phyloP scores from a whole-genome alignment of 1,284 basidiomycete genomes.

The Leccinum pachyderme region DNA sequence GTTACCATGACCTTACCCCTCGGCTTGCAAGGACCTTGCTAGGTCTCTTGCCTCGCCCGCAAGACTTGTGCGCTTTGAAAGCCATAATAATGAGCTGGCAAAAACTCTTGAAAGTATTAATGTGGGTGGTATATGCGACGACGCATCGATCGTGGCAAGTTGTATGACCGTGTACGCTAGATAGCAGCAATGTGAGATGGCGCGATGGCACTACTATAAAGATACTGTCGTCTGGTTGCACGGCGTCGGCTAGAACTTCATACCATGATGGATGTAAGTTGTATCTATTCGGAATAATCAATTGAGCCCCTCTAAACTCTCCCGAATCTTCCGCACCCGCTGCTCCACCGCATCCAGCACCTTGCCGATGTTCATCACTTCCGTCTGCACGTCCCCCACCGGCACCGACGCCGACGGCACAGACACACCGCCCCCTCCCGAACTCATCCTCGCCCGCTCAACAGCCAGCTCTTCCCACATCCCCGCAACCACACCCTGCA shows the following conservation, averaged over 20 bases:
- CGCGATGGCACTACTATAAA: background rate
- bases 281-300: slow-evolving; percentile 8
- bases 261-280: slow-evolving; percentile 39
- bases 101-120: no score
- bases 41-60: no score
- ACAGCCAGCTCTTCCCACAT: slow-evolving; percentile 68
- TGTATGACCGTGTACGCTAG: slow-evolving; percentile 49
- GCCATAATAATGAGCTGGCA: no score
- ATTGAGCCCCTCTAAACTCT: slow-evolving; percentile 26
- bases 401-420: slow-evolving; percentile 20
- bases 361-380: slow-evolving; percentile 49
- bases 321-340: slow-evolving; percentile 46
- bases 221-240: slow-evolving; percentile 37
- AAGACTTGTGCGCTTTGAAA: no score
- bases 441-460: slow-evolving; percentile 25
- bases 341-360: slow-evolving; percentile 59
- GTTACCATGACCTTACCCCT: no score
- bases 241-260: slow-evolving; percentile 43
- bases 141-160: slow-evolving; percentile 53
- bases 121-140: background rate
- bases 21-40: no score
- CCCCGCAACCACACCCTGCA: slow-evolving; percentile 64
- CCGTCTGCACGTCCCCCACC: slow-evolving; percentile 41
- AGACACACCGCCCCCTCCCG: slow-evolving; percentile 1
- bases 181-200: background rate